phyloP scores from a whole-genome alignment of 1,284 basidiomycete species.

The Hymenochaete sp. region DNA sequence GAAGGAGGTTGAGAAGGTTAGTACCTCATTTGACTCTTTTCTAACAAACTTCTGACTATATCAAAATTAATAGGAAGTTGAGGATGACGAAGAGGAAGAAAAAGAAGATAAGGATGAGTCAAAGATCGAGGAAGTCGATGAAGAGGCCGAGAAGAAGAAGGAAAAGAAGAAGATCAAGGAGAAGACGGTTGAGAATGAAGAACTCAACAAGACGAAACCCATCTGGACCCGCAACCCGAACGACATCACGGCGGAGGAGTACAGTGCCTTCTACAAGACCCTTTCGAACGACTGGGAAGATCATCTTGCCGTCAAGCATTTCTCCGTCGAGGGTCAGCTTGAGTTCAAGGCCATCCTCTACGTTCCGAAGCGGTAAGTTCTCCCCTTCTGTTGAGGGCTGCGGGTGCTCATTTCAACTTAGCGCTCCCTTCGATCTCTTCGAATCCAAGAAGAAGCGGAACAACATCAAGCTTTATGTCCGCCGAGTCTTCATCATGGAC shows the following conservation, averaged over 20 bases:
- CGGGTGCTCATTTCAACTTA: conserved; percentile 27
- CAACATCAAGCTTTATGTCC: conserved; percentile 99
- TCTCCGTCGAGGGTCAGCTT: conserved; percentile 99
- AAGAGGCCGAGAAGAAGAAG: conserved; percentile 83
- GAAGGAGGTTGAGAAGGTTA: conserved; percentile 97
- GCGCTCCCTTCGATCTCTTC: conserved; percentile 98
- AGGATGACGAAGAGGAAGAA: conserved; percentile 68
- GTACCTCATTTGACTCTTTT: conserved; percentile 20
- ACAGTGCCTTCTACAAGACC: conserved; percentile 97
- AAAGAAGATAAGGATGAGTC: conserved; percentile 65
- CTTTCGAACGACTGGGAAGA: conserved; percentile 99
- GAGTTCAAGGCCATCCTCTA: conserved; percentile 99
- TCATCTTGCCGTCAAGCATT: conserved; percentile 98
- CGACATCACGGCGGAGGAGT: conserved; percentile 92
- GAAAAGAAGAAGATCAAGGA: conserved; percentile 99
- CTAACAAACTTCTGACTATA: conserved; percentile 8
- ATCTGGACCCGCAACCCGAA: conserved; percentile 98
- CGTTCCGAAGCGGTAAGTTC: conserved; percentile 83
- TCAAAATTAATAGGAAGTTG: conserved; percentile 60
- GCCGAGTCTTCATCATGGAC: conserved; percentile 99
- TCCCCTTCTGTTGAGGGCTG: conserved; percentile 9
- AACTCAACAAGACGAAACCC: conserved; percentile 99
- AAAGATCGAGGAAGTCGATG: conserved; percentile 70
- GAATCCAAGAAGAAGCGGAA: conserved; percentile 99
- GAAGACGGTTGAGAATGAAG: conserved; percentile 84